Base-by-base conservation (phyloP, 495 filamentous ascomycete species). In the Penicillium angulare region DNA sequence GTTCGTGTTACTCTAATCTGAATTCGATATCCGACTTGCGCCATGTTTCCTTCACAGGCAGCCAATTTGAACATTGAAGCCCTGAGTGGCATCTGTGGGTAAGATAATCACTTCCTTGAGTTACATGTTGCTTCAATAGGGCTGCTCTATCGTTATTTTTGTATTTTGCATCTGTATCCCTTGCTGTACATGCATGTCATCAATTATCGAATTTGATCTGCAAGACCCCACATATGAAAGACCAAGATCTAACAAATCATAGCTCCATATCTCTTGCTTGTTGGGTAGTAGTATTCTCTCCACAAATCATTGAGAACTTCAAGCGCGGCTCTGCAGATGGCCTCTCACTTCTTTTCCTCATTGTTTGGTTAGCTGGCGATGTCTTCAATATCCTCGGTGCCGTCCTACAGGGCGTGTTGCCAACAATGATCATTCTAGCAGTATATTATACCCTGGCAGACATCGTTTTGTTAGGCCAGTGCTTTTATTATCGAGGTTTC, bases 231-330 rank as follows among this genome's bases (percentile, higher is more conserved):
- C 47, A 49, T 18, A 24, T 31, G 27, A 0, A 32, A 39, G 13
- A 32, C 27, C 31, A 43, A 12, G 23, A 32, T 29, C 21, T 47
- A 33, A 47, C 20, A 35, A 1, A 27, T 22, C 15, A 2, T 26
- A 92, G 88, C 7, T 96, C 92, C 2, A 91, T 98, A 54, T 93
- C 89, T 20, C 96, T 98, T 59, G 90, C 92, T 36, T 96, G 91
- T 63, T 98, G 93, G 93, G 86, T 98, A 16, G 90, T 97, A 22
- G 93, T 98, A 31, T 98, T 95, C 75, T 91, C 92, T 0, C 93
- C 93, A 7, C 93, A 98, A 52, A 98, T 98, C 56, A 80, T 96
- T 57, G 90, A 95, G 63, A 97, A 97, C 61, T 96, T 97, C 70
- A 85, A 84, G 44, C 84, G 93, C 29, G 73, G 81, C 54, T 93